These are phyloP conservation scores for Paralagenidium karlingii DNA, from an alignment of 352 stramenopile genomes.

Conservation along the genomic window DNA sequence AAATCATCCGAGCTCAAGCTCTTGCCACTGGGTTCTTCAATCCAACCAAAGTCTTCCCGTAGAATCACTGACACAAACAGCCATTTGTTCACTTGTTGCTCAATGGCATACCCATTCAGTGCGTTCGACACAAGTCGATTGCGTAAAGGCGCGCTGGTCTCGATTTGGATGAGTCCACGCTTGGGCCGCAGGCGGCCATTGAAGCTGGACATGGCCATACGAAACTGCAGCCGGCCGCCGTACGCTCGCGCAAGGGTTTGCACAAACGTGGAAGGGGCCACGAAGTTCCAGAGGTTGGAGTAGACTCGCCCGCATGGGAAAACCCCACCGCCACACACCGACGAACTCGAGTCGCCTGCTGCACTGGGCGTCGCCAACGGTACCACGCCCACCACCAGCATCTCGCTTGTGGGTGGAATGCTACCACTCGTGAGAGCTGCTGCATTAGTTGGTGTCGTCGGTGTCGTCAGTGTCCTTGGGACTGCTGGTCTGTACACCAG, in stretches of 20 bases:
- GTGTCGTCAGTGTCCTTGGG: too few relatives aligned
- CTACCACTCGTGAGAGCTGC: too few relatives aligned
- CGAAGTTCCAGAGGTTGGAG: slow-evolving; percentile 58
- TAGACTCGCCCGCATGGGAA: slow-evolving; percentile 62
- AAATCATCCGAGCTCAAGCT: slow-evolving; percentile 17
- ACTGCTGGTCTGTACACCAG: too few relatives aligned
- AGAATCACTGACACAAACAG: slow-evolving; percentile 50
- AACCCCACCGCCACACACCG: too few relatives aligned
- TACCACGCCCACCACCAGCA: too few relatives aligned
- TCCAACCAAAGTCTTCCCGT: slow-evolving; percentile 67
- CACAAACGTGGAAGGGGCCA: slow-evolving; percentile 17
- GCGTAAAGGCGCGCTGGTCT: too few relatives aligned
- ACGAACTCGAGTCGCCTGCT: too few relatives aligned
- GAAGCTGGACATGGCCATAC: slow-evolving; percentile 49
- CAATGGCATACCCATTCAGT: slow-evolving; percentile 35
- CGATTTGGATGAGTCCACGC: slow-evolving; percentile 42
- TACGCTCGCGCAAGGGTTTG: slow-evolving; percentile 23
- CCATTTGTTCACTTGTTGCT: slow-evolving; percentile 23
- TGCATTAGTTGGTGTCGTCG: too few relatives aligned
- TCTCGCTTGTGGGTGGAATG: too few relatives aligned
- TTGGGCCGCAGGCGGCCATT: slow-evolving; percentile 39
- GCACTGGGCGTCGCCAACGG: too few relatives aligned
- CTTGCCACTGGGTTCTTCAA: slow-evolving; percentile 29
- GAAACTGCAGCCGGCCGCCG: slow-evolving; percentile 50
- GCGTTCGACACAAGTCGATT: slow-evolving; percentile 38